Evolutionary conservation across 1,284 basidiomycete species (phyloP).

Genomic region (Kwoniella shivajii): DNA sequence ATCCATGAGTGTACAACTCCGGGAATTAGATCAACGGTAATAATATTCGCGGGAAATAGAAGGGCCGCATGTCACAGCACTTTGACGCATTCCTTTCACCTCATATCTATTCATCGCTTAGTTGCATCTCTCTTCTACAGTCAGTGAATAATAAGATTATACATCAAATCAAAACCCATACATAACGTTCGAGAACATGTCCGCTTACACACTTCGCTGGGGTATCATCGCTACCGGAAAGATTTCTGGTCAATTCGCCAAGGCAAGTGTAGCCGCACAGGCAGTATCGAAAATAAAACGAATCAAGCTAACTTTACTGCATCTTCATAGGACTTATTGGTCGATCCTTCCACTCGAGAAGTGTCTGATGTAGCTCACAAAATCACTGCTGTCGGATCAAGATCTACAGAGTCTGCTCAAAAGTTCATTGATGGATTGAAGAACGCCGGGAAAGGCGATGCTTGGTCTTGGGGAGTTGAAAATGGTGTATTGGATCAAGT

Average conservation of each 20-base stretch:
- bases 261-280: conserved; percentile 24
- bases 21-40: no score
- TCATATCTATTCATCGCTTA: not conserved
- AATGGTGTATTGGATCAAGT: conserved; percentile 52
- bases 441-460: conserved; percentile 19
- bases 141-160: not conserved
- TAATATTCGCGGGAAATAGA: no score
- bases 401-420: conserved; percentile 67
- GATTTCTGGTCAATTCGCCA: conserved; percentile 44
- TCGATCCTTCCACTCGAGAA: conserved; percentile 56
- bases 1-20: no score
- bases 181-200: conserved; percentile 3
- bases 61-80: no score
- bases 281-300: not conserved
- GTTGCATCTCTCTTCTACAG: not conserved
- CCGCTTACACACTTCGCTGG: conserved; percentile 43
- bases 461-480: conserved; percentile 34
- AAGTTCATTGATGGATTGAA: conserved; percentile 65
- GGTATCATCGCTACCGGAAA: conserved; percentile 56
- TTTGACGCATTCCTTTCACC: not conserved
- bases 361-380: conserved; percentile 75
- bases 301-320: not conserved
- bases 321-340: conserved; percentile 36
- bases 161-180: not conserved
- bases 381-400: conserved; percentile 77